Percentiles rank a stretch among this genome's conserved stretches.
phyloP scores from a whole-genome alignment of 345 rosid species.

The Leavenworthia alabamica region DNA sequence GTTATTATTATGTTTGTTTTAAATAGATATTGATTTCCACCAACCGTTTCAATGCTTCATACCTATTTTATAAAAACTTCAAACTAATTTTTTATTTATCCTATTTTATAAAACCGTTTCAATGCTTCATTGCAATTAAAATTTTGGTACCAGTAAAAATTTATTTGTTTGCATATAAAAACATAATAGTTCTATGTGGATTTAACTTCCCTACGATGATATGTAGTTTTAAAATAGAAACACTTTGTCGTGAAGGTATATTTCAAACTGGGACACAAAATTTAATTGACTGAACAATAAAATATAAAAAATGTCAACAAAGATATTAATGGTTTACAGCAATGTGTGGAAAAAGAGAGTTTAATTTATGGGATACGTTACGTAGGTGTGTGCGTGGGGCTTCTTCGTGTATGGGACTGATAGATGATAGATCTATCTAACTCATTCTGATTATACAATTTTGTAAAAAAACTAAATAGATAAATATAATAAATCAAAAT shows the following conservation, averaged over 20 bases:
- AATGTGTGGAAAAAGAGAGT: conserved; percentile 17
- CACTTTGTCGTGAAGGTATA: background rate
- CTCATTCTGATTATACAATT: too few relatives aligned
- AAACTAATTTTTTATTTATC: background rate
- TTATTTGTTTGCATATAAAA: background rate
- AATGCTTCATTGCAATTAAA: background rate
- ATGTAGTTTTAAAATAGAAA: background rate
- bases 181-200: background rate
- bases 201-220: background rate
- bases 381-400: conserved; percentile 16
- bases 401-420: conserved; percentile 5
- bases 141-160: background rate
- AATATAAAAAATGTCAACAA: conserved; percentile 22
- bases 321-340: conserved; percentile 27
- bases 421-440: background rate
- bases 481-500: background rate
- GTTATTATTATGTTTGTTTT: background rate
- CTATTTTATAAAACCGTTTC: background rate
- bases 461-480: background rate
- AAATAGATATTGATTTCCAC: background rate
- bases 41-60: background rate
- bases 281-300: conserved; percentile 11
- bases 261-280: conserved; percentile 17
- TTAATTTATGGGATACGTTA: conserved; percentile 14
- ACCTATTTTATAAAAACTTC: background rate